phyloP scores from a whole-genome alignment of 2,329 filamentous ascomycete species.

The Colletotrichum spinosum region DNA sequence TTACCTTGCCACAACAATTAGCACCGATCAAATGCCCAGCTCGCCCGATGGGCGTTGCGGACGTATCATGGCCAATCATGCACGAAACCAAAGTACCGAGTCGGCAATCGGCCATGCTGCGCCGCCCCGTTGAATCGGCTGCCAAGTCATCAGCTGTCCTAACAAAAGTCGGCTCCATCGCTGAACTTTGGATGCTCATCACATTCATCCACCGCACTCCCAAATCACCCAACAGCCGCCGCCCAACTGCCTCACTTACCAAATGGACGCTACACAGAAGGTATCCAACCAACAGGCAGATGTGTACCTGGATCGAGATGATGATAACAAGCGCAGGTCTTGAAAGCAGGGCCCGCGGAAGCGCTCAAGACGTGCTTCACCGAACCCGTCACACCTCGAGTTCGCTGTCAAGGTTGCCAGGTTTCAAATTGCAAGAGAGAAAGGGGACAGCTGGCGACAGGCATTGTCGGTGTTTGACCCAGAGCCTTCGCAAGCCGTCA shows the following conservation, averaged over 20 bases:
- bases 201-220: too few species aligned
- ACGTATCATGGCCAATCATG: background rate
- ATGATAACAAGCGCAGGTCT: too few species aligned
- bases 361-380: background rate
- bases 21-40: background rate
- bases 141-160: conserved; percentile 1
- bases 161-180: background rate
- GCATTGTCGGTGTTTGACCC: background rate
- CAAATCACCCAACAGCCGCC: too few species aligned
- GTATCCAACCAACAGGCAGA: background rate
- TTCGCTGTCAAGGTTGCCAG: background rate
- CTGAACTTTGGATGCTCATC: too few species aligned
- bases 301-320: too few species aligned
- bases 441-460: background rate
- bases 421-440: background rate
- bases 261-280: too few species aligned
- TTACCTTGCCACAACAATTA: too few species aligned
- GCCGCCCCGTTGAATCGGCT: background rate
- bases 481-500: background rate
- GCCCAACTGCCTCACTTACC: too few species aligned
- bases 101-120: conserved; percentile 1
- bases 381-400: conserved; percentile 1
- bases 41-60: background rate
- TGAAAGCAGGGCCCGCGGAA: too few species aligned
- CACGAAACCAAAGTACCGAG: background rate